A percentile compares a stretch with the other conserved stretches of the same genome.
phyloP scores from a whole-genome alignment of 495 filamentous ascomycete species.

The Podospora didyma region DNA sequence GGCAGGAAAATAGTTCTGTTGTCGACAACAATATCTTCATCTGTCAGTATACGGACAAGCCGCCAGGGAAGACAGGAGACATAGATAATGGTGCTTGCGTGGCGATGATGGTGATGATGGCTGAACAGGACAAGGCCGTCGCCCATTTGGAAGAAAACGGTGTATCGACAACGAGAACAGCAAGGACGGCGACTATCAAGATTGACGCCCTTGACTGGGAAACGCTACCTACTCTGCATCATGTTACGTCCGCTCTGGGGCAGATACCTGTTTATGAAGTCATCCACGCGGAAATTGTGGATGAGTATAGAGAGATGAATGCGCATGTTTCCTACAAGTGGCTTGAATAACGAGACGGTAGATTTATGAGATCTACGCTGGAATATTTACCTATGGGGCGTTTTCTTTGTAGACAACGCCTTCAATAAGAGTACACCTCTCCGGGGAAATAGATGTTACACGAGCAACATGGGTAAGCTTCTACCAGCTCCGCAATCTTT shows the following conservation, averaged over 20 bases:
- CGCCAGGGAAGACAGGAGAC: conserved; percentile 40
- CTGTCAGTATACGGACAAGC: conserved; percentile 43
- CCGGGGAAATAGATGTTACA: too few species aligned
- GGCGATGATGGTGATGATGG: conserved; percentile 29
- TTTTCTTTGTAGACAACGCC: too few species aligned
- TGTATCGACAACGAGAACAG: conserved; percentile 23
- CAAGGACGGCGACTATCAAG: conserved; percentile 38
- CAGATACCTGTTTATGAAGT: conserved; percentile 53
- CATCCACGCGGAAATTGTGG: conserved; percentile 46
- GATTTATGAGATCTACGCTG: too few species aligned
- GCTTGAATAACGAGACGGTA: conserved; percentile 35
- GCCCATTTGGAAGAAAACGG: conserved; percentile 26
- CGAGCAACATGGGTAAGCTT: too few species aligned
- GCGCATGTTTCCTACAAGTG: conserved; percentile 33
- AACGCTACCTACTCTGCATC: conserved; percentile 51
- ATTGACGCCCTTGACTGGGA: conserved; percentile 45
- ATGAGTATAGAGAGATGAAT: conserved; percentile 48
- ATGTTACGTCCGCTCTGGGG: conserved; percentile 44
- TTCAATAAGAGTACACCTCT: too few species aligned
- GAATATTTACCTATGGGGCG: too few species aligned
- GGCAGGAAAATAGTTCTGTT: conserved; percentile 28
- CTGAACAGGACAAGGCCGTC: too few species aligned
- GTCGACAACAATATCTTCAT: conserved; percentile 37
- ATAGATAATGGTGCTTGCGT: conserved; percentile 41
- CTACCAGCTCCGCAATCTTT: too few species aligned